Conservation (phyloP, 2,329 filamentous ascomycete species). For the Calonectria pseudoreteaudii region DNA sequence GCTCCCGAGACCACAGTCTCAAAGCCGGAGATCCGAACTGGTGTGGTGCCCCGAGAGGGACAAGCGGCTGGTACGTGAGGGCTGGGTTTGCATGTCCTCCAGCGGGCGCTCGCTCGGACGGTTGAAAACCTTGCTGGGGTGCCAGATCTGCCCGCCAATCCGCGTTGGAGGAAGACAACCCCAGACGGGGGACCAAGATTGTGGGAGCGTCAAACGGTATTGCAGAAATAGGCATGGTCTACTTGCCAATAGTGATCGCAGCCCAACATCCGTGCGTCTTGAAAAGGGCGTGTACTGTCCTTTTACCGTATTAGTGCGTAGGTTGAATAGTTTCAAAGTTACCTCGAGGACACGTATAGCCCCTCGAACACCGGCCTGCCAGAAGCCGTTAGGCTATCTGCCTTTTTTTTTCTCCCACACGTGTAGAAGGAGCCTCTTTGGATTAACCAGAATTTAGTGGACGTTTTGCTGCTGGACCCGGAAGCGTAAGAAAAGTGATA, state of each 20-base stretch:
- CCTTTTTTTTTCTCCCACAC: neutral
- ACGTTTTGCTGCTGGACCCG: neutral
- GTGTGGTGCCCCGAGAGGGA: constrained; percentile 38
- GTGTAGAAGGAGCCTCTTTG: neutral
- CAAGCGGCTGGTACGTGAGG: constrained; percentile 17
- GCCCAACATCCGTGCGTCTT: constrained; percentile 32
- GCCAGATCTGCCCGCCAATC: constrained; percentile 33
- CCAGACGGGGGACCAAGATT: constrained; percentile 33
- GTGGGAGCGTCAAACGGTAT: constrained; percentile 24
- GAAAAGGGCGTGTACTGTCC: constrained; percentile 11
- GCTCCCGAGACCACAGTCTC: constrained; percentile 5
- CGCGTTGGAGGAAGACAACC: constrained; percentile 20
- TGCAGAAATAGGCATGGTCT: constrained; percentile 19
- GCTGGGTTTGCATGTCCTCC: constrained; percentile 20
- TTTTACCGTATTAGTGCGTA: constrained; percentile 15
- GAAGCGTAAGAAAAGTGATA: neutral
- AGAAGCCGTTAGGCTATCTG: neutral
- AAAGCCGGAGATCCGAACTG: constrained; percentile 18
- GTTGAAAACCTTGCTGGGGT: constrained; percentile 32
- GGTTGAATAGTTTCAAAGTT: constrained; percentile 20
- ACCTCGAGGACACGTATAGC: neutral
- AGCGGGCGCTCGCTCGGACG: constrained; percentile 27
- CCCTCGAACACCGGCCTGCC: neutral
- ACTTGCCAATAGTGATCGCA: constrained; percentile 15
- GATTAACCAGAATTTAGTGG: neutral